Percentiles rank a stretch among this genome's conserved stretches.
Evolutionary conservation across 2,329 filamentous ascomycete genomes (phyloP).

Genomic region (Claviceps digitariae): DNA sequence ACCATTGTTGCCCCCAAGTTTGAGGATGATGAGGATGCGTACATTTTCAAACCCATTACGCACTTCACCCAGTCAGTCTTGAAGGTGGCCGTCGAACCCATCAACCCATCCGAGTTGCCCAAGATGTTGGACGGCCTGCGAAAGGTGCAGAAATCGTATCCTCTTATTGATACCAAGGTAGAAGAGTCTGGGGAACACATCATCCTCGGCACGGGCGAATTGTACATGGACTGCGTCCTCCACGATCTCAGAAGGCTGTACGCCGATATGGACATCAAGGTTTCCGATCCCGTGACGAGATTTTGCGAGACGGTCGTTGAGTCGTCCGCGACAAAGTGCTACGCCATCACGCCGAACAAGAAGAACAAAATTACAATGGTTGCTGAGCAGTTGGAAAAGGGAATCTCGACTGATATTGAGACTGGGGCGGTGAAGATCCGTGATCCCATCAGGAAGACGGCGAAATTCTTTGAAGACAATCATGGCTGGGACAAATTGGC

Average conservation of each 20-base stretch:
- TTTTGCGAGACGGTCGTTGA: constrained; percentile 98
- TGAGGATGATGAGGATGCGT: constrained; percentile 79
- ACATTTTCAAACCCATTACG: constrained; percentile 83
- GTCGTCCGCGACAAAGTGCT: constrained; percentile 95
- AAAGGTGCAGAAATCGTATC: constrained; percentile 97
- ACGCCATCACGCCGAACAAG: constrained; percentile 95
- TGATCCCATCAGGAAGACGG: constrained; percentile 83
- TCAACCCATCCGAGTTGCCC: constrained; percentile 92
- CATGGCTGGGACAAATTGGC: constrained; percentile 96
- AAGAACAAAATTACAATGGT: constrained; percentile 99
- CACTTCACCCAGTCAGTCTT: constrained; percentile 97
- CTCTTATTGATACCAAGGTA: constrained; percentile 88
- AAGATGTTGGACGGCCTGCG: constrained; percentile 97
- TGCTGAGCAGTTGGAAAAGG: constrained; percentile 86
- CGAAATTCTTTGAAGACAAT: constrained; percentile 93
- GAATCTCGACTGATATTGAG: constrained; percentile 91
- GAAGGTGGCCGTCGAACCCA: constrained; percentile 94
- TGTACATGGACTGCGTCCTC: constrained; percentile 99
- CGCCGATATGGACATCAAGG: constrained; percentile 98
- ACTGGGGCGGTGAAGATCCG: constrained; percentile 79
- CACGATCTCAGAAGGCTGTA: constrained; percentile 90
- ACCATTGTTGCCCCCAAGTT: constrained; percentile 73
- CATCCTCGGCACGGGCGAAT: constrained; percentile 83
- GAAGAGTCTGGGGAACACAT: constrained; percentile 97
- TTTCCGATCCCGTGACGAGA: constrained; percentile 91